Evolutionary conservation across 2,329 filamentous ascomycete genomes (phyloP).

Genomic region (Sporothrix dimorphospora): DNA sequence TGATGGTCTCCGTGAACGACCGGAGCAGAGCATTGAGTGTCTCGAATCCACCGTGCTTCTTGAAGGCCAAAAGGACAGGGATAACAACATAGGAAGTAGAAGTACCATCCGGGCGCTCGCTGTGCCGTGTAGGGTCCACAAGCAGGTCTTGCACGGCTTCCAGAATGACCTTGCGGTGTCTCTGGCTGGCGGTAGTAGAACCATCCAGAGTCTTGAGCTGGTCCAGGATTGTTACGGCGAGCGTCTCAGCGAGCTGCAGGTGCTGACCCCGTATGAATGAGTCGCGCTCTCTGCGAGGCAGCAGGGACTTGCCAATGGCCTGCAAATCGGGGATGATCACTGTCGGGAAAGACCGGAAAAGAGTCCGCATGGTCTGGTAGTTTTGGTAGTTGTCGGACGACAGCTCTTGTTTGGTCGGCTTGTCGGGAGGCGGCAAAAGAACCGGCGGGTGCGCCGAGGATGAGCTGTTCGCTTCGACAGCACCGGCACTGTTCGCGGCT

Average conservation of each 20-base stretch:
- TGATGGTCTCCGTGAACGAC: constrained; percentile 62
- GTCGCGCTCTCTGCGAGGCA: constrained; percentile 75
- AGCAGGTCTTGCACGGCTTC: constrained; percentile 78
- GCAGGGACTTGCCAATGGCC: constrained; percentile 77
- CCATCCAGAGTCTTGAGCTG: constrained; percentile 60
- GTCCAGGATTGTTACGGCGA: constrained; percentile 71
- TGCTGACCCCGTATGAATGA: constrained; percentile 58
- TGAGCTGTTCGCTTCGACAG: background rate
- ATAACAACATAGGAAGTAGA: constrained; percentile 60
- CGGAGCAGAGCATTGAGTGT: constrained; percentile 73
- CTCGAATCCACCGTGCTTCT: constrained; percentile 75
- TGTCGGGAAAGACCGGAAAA: constrained; percentile 77
- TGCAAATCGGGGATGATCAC: constrained; percentile 86
- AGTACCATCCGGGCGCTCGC: constrained; percentile 46
- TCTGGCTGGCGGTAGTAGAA: constrained; percentile 66
- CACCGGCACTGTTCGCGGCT: background rate
- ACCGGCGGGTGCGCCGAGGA: background rate
- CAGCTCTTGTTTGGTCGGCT: constrained; percentile 50
- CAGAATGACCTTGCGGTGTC: constrained; percentile 81
- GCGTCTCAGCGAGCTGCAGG: constrained; percentile 61
- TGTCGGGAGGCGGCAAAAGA: constrained; percentile 39
- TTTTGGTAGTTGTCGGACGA: constrained; percentile 62
- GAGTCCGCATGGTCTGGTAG: constrained; percentile 72
- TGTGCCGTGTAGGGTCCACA: constrained; percentile 64
- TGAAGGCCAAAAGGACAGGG: constrained; percentile 84